A percentile compares a stretch with the other conserved stretches of the same genome.
Evolutionary conservation across 2,329 filamentous ascomycete genomes (phyloP).

Genomic region (Cordyceps farinosa): DNA sequence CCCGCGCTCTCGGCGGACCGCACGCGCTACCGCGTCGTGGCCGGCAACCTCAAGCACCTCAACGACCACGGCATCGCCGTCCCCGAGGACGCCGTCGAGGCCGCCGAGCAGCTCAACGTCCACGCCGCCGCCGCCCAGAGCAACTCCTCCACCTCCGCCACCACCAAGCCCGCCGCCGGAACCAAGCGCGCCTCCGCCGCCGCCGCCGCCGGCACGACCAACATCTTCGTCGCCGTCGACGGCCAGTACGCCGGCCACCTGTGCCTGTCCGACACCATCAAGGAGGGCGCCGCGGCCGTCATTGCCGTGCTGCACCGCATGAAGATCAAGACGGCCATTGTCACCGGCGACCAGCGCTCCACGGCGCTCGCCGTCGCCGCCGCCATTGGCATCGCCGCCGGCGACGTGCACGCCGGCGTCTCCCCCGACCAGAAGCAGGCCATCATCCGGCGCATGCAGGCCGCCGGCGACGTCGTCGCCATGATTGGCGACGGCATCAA

Average conservation of each 20-base stretch:
- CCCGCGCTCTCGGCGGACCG: constrained; percentile 66
- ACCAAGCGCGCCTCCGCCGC: constrained; percentile 23
- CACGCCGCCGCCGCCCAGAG: constrained; percentile 54
- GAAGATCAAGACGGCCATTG: constrained; percentile 82
- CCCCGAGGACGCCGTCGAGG: constrained; percentile 59
- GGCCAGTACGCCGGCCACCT: constrained; percentile 76
- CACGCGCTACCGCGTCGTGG: constrained; percentile 70
- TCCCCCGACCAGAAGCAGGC: constrained; percentile 87
- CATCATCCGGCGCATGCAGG: constrained; percentile 76
- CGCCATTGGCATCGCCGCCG: constrained; percentile 72
- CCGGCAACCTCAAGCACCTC: constrained; percentile 80
- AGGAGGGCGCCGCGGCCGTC: constrained; percentile 76
- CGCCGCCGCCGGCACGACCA: constrained; percentile 68
- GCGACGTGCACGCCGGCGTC: constrained; percentile 80
- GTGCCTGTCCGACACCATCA: constrained; percentile 85
- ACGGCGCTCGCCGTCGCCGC: constrained; percentile 81
- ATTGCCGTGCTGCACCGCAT: constrained; percentile 79
- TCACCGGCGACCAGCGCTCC: constrained; percentile 85
- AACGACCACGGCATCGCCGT: constrained; percentile 65
- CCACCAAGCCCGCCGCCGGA: constrained; percentile 21
- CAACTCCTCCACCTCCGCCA: constrained; percentile 42
- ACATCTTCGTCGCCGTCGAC: constrained; percentile 88
- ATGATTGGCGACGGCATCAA: constrained; percentile 99
- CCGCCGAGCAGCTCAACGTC: constrained; percentile 56
- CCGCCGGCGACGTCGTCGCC: constrained; percentile 71